Evolutionary conservation across 2,329 filamentous ascomycete species (phyloP).

Genomic region (Thelonectria blattea): DNA sequence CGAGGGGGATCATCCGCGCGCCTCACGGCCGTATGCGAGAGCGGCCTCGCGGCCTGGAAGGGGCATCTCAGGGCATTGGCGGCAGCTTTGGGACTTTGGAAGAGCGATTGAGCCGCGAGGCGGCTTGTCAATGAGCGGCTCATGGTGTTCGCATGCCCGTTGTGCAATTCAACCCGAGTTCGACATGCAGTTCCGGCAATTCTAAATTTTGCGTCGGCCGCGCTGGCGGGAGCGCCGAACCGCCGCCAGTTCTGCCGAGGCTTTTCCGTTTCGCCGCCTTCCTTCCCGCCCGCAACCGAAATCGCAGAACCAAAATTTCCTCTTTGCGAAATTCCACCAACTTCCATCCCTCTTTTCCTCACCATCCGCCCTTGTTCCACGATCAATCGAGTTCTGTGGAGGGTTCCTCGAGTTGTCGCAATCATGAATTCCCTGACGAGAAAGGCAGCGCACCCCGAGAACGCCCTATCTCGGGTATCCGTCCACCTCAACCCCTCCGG

Average conservation of each 20-base stretch:
- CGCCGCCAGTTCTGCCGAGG: conserved; percentile 35
- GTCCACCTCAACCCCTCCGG: conserved; percentile 46
- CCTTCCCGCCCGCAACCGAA: conserved; percentile 44
- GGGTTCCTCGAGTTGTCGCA: conserved; percentile 33
- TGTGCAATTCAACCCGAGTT: conserved; percentile 13
- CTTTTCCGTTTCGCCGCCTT: conserved; percentile 46
- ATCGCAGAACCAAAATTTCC: conserved; percentile 49
- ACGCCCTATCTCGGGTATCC: conserved; percentile 50
- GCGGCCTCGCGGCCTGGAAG: conserved; percentile 39
- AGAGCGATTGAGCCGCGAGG: conserved; percentile 49
- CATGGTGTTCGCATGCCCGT: conserved; percentile 48
- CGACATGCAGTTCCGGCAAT: conserved; percentile 25
- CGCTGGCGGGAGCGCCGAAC: conserved; percentile 5
- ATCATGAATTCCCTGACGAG: conserved; percentile 56
- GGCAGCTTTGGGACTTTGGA: conserved; percentile 35
- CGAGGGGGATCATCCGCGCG: conserved; percentile 35
- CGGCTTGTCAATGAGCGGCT: conserved; percentile 51
- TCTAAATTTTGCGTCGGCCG: conserved; percentile 36
- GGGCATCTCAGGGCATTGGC: conserved; percentile 26
- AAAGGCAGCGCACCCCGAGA: conserved; percentile 51
- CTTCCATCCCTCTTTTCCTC: conserved; percentile 37
- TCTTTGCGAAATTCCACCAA: conserved; percentile 39
- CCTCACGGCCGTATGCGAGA: conserved; percentile 48
- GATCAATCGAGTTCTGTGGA: conserved; percentile 38
- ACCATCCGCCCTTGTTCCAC: conserved; percentile 35